A percentile compares a stretch with the other conserved stretches of the same genome.
phyloP scores from a whole-genome alignment of 2,329 filamentous ascomycete genomes.

The Claviceps sp. region DNA sequence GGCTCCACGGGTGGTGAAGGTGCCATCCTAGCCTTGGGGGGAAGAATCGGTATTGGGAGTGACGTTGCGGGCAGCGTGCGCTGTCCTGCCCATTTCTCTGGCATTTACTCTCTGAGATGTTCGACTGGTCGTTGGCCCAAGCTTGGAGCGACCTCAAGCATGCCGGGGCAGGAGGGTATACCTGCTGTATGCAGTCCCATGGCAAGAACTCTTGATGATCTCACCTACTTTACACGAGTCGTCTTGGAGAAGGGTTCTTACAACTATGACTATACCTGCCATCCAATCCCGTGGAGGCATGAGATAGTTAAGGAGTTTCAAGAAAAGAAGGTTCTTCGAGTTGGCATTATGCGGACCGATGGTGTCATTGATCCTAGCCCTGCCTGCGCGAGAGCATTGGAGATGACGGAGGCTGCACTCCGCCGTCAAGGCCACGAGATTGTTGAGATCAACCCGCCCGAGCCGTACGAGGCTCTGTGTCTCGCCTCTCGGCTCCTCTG shows the following conservation, averaged over 20 bases:
- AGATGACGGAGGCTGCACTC: constrained; percentile 57
- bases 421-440: constrained; percentile 63
- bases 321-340: constrained; percentile 48
- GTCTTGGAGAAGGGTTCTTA: constrained; percentile 75
- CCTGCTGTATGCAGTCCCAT: constrained; percentile 86
- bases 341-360: constrained; percentile 69
- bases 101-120: constrained; percentile 76
- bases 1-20: constrained; percentile 81
- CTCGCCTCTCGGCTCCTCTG: constrained; percentile 73
- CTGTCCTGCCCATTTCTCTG: constrained; percentile 76
- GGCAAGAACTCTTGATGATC: constrained; percentile 70
- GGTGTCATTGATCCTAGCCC: constrained; percentile 77
- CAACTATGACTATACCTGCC: constrained; percentile 76
- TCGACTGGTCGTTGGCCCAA: constrained; percentile 88
- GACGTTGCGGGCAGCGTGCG: constrained; percentile 86
- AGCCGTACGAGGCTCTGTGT: constrained; percentile 60
- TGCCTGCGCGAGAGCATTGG: constrained; percentile 65
- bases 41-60: constrained; percentile 77
- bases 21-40: constrained; percentile 68
- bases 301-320: constrained; percentile 45
- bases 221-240: constrained; percentile 70
- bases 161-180: constrained; percentile 86
- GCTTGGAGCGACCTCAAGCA: constrained; percentile 68
- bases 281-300: constrained; percentile 68
- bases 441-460: constrained; percentile 47